These are phyloP conservation scores for Starmerella etchellsii DNA, from an alignment of 805 yeast genomes.

Conservation along the genomic window DNA sequence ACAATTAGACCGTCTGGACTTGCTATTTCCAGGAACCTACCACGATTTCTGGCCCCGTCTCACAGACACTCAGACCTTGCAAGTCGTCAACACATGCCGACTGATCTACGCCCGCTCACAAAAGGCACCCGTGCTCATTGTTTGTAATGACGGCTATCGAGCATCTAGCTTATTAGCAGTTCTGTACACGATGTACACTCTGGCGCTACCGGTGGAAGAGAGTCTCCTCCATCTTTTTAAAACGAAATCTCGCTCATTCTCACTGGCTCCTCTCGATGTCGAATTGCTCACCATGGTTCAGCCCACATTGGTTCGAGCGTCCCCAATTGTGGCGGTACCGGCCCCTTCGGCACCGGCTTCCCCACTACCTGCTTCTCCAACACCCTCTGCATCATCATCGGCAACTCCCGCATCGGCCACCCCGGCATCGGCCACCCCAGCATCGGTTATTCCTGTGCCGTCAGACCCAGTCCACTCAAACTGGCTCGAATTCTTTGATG, in stretches of 20 bases:
- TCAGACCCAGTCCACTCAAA: too few species aligned
- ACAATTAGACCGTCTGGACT: too few species aligned
- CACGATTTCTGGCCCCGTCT: background rate
- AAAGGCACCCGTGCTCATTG: slow-evolving; percentile 33
- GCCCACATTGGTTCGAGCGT: background rate
- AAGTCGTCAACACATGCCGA: background rate
- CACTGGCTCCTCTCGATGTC: background rate
- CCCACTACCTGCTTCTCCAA: too few species aligned
- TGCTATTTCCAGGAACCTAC: background rate
- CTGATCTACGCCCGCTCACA: background rate
- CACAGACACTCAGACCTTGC: background rate
- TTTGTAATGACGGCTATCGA: slow-evolving; percentile 85
- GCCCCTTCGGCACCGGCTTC: too few species aligned
- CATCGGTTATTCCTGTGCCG: too few species aligned
- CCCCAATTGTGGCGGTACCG: background rate
- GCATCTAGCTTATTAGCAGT: slow-evolving; percentile 69
- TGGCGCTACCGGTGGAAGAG: background rate
- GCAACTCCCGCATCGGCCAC: too few species aligned
- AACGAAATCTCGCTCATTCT: background rate
- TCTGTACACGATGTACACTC: slow-evolving; percentile 30
- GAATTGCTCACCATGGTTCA: background rate
- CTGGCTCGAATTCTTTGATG: slow-evolving; percentile 29
- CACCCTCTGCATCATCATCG: too few species aligned
- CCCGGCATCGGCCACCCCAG: too few species aligned
- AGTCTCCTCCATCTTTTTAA: slow-evolving; percentile 3